These are phyloP conservation scores for Zymoseptoria brevis DNA, from an alignment of 2,329 filamentous ascomycete species.

Conservation along the genomic window DNA sequence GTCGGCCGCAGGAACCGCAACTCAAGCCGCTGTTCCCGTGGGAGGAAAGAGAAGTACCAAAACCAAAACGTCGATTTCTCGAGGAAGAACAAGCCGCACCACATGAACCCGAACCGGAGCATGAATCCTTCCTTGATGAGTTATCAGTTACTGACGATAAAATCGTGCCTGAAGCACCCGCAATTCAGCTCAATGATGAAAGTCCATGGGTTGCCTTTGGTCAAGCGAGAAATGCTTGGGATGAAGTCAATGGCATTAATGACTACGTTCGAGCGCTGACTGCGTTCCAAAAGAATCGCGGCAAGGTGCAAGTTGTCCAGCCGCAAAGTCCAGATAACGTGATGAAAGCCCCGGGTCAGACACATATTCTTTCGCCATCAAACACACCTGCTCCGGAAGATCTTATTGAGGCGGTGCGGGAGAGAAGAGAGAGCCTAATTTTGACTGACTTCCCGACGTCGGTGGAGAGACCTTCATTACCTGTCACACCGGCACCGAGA, in stretches of 20 bases:
- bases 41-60: slow-evolving; percentile 62
- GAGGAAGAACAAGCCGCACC: slow-evolving; percentile 39
- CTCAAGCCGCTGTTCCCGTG: slow-evolving; percentile 75
- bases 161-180: slow-evolving; percentile 35
- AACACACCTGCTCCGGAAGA: slow-evolving; percentile 20
- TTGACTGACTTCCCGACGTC: slow-evolving; percentile 84
- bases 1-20: slow-evolving; percentile 47
- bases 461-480: slow-evolving; percentile 74
- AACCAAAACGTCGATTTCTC: slow-evolving; percentile 57
- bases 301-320: slow-evolving; percentile 27
- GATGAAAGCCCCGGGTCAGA: slow-evolving; percentile 2
- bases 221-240: slow-evolving; percentile 77
- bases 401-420: slow-evolving; percentile 22
- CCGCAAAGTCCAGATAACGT: slow-evolving; percentile 9
- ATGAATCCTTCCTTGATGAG: slow-evolving; percentile 20
- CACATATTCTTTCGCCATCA: slow-evolving; percentile 19
- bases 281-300: slow-evolving; percentile 52
- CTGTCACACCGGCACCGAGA: slow-evolving; percentile 81
- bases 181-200: slow-evolving; percentile 40
- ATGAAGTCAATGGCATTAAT: slow-evolving; percentile 80
- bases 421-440: slow-evolving; percentile 51
- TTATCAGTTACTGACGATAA: slow-evolving; percentile 20
- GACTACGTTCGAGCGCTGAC: slow-evolving; percentile 70
- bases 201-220: slow-evolving; percentile 64
- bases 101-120: slow-evolving; percentile 14